Conservation (phyloP, 805 yeast species). For the Maudiozyma saulgeensis region DNA sequence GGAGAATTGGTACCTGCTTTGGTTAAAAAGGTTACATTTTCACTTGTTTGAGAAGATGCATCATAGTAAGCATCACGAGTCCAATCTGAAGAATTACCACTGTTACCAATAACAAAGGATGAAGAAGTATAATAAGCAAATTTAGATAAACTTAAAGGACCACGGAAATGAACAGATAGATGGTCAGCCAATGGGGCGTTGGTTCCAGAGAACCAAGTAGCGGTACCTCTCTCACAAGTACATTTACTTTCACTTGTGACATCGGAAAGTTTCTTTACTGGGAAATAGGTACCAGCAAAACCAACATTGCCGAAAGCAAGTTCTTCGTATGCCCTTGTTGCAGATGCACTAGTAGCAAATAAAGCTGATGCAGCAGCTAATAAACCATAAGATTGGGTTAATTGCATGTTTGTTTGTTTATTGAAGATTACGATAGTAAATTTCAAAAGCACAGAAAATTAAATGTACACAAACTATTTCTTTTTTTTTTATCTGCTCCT, state of each 20-base stretch:
- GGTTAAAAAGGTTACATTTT: constrained; percentile 60
- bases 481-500: neutral
- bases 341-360: neutral
- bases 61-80: constrained; percentile 48
- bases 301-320: constrained; percentile 26
- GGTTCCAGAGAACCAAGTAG: constrained; percentile 37
- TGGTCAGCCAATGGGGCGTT: constrained; percentile 60
- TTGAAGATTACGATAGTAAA: neutral
- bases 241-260: constrained; percentile 15
- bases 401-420: neutral
- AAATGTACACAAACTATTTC: neutral
- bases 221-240: constrained; percentile 24
- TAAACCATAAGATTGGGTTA: neutral
- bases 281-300: constrained; percentile 24
- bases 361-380: neutral
- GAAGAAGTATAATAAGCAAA: constrained; percentile 54
- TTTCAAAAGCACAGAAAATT: neutral
- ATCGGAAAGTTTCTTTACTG: constrained; percentile 22
- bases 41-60: constrained; percentile 37
- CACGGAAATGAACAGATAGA: constrained; percentile 69
- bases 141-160: constrained; percentile 51
- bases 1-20: constrained; percentile 49
- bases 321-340: constrained; percentile 13
- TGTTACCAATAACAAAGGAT: constrained; percentile 27
- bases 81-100: constrained; percentile 40